A percentile compares a stretch with the other conserved stretches of the same genome.
Conservation (phyloP, 139 green algal species). For the Chlorella sp. region DNA sequence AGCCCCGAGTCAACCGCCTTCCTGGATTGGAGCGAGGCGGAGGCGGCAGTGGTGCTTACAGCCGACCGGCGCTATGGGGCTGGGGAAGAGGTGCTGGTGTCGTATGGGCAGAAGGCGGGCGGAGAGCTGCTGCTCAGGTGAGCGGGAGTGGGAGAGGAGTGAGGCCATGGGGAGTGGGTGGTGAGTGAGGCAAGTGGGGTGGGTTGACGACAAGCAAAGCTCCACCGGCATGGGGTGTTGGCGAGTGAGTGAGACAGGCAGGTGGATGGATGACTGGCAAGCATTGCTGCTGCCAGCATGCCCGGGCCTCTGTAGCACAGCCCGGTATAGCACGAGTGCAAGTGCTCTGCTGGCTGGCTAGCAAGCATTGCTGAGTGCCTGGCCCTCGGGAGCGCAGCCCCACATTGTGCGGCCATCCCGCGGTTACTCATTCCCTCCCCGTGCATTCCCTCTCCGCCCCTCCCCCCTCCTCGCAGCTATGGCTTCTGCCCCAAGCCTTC, state of each 20-base stretch:
- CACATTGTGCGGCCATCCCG: background rate
- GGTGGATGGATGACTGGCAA: background rate
- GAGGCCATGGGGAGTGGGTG: background rate
- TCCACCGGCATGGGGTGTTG: too few species aligned
- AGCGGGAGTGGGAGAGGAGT: background rate
- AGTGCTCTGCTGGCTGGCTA: too few species aligned
- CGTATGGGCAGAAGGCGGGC: constrained; percentile 22
- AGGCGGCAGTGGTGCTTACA: constrained; percentile 55
- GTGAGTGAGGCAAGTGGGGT: background rate
- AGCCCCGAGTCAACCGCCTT: constrained; percentile 18
- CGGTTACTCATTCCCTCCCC: background rate
- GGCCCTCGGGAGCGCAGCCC: too few species aligned
- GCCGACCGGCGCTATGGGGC: constrained; percentile 56
- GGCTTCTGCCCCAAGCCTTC: constrained; percentile 65
- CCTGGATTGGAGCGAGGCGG: constrained; percentile 48
- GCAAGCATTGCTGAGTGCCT: too few species aligned
- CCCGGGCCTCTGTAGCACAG: background rate
- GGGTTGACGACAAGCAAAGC: background rate
- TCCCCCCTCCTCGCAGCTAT: constrained; percentile 62
- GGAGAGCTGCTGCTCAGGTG: constrained; percentile 35
- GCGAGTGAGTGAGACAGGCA: background rate
- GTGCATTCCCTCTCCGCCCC: background rate
- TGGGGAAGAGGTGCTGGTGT: constrained; percentile 52
- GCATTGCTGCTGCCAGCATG: background rate
- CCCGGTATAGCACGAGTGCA: too few species aligned